phyloP scores from a whole-genome alignment of 805 yeast genomes.

The Sugiyamaella boreocaroliniensis region DNA sequence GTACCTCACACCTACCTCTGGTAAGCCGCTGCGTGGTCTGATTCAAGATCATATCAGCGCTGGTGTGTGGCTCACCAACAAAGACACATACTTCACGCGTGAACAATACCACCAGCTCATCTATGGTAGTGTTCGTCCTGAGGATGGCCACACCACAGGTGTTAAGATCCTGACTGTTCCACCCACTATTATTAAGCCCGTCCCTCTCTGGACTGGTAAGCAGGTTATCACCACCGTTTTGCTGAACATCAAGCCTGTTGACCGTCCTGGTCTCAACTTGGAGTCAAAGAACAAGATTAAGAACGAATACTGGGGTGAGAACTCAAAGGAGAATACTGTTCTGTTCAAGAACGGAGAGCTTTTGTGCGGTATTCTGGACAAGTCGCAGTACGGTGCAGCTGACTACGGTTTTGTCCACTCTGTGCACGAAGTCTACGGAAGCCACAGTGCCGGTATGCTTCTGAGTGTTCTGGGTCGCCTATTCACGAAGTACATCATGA shows the following conservation, averaged over 20 bases:
- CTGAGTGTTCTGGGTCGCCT: constrained; percentile 89
- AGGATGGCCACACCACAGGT: constrained; percentile 81
- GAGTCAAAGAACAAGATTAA: constrained; percentile 81
- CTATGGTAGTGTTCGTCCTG: constrained; percentile 93
- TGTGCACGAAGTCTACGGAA: constrained; percentile 91
- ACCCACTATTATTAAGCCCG: constrained; percentile 83
- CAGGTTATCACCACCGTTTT: constrained; percentile 91
- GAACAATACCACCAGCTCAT: constrained; percentile 90
- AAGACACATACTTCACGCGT: constrained; percentile 84
- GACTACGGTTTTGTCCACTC: constrained; percentile 96
- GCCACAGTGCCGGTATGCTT: constrained; percentile 81
- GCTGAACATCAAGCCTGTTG: constrained; percentile 77
- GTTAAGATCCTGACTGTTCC: constrained; percentile 66
- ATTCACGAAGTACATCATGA: constrained; percentile 87
- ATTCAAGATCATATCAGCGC: constrained; percentile 99
- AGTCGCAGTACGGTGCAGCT: constrained; percentile 97
- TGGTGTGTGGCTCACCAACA: constrained; percentile 96
- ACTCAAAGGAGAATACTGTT: constrained; percentile 79
- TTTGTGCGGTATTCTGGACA: constrained; percentile 88
- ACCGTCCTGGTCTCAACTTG: constrained; percentile 88
- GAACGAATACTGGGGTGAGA: constrained; percentile 89
- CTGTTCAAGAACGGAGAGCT: constrained; percentile 81
- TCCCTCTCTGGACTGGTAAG: constrained; percentile 95
- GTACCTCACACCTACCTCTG: constrained; percentile 96
- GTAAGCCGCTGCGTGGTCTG: constrained; percentile 96